Conservation (phyloP, 805 yeast species). For the Starmerella lactis-condensi region DNA sequence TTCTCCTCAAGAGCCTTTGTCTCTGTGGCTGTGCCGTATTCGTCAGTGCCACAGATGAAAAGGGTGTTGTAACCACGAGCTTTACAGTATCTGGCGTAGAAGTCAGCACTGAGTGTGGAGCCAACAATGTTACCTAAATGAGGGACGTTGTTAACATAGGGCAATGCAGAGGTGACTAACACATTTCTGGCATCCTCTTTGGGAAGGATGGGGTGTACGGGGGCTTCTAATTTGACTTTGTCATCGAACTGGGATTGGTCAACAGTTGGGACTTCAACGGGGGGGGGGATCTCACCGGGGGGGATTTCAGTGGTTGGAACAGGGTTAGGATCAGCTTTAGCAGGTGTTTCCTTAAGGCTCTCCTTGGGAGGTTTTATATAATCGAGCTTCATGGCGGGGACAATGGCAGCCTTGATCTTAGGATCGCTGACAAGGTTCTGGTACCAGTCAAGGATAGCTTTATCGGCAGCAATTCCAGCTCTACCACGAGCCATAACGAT, state of each 20-base stretch:
- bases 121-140: constrained; percentile 96
- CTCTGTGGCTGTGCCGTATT: constrained; percentile 98
- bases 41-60: constrained; percentile 92
- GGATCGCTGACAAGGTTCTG: constrained; percentile 19
- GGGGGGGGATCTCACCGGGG: constrained; percentile 5
- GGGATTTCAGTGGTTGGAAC: constrained; percentile 1
- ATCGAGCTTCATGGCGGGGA: constrained; percentile 11
- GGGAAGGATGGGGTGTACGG: constrained; percentile 36
- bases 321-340: constrained; percentile 1
- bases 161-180: constrained; percentile 85
- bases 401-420: constrained; percentile 17
- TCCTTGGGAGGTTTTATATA: constrained; percentile 9
- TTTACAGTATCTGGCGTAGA: constrained; percentile 75
- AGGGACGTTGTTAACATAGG: constrained; percentile 96
- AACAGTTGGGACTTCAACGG: constrained; percentile 7
- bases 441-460: constrained; percentile 21
- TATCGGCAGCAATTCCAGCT: constrained; percentile 19
- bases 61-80: constrained; percentile 74
- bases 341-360: constrained; percentile 3
- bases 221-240: constrained; percentile 1
- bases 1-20: constrained; percentile 93
- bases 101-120: constrained; percentile 84
- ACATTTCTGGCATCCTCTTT: constrained; percentile 57
- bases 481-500: constrained; percentile 21
- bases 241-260: too few relatives aligned